Evolutionary conservation across 148 eudicot species (phyloP), one percentile per base, ranked within the genome.

Genomic region (Fallopia convolvulus): DNA sequence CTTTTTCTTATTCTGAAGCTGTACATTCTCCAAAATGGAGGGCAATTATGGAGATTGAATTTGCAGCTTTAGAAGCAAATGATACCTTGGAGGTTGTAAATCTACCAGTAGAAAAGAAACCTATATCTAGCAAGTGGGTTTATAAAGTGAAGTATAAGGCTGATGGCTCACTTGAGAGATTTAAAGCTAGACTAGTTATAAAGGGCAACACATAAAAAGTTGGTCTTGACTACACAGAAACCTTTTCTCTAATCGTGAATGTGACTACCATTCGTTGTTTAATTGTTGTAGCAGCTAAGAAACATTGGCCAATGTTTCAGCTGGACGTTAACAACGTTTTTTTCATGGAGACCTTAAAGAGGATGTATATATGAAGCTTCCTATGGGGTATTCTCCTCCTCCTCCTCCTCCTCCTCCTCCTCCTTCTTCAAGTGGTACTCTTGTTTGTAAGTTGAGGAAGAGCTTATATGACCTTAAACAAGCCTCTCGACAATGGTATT

Each of bases 81-180:
- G 3, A 39, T 2, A 80, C 82, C 18, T 80, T 55, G 78, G 18
- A 9, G 0, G 2, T 80, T 0, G n/a, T 42, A 15, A 4, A 7
- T 0, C n/a, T 76, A 0, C 81, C 72, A 17, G 3, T 5, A 5
- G 23, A 60, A 0, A 30, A 70, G 20, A 42, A 55, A 44, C 32
- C 41, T 12, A 65, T 79, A 4, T 11, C 52, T 0, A 47, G 48
- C 15, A 79, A 75, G 6, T 79, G 74, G 81, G 66, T 79, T 1
- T 79, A 74, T n/a, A 74, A 46, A 20, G 4, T 42, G 0, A 78
- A 78, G 5, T 20, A 15, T 0, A 71, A 41, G 0, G 0, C 39
- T 8, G 68, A 78, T 78, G 75, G 75, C 0, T 11, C 50, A 18
- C 23, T 65, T 33, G 77, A 79, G 13, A 10, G 33, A 6, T 13